Percentiles rank a stretch among this genome's conserved stretches.
Conservation (phyloP, 805 yeast genomes). For the Huiozyma sinensis region DNA sequence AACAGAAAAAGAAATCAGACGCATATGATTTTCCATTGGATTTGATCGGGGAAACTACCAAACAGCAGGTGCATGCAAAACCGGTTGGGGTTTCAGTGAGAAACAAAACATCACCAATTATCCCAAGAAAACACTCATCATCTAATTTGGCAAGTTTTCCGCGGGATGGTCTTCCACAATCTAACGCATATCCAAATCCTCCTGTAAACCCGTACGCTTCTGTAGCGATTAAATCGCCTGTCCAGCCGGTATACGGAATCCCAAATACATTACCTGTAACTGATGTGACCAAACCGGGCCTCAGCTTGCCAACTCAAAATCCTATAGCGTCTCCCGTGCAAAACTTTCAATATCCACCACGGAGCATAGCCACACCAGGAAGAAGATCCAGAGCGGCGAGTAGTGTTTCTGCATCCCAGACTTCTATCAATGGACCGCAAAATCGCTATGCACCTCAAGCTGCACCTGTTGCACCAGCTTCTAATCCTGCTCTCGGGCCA, state of each 20-base stretch:
- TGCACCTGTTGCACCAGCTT: not conserved
- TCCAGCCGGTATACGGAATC: not conserved
- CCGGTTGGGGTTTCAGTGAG: slow-evolving; percentile 24
- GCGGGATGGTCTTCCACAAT: too few relatives aligned
- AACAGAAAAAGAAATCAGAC: slow-evolving; percentile 53
- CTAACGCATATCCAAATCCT: not conserved
- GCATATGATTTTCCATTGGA: slow-evolving; percentile 67
- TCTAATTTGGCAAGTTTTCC: too few relatives aligned
- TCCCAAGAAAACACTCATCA: not conserved
- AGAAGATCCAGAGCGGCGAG: slow-evolving; percentile 16
- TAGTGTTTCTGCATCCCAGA: slow-evolving; percentile 15
- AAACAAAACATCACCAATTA: slow-evolving; percentile 5
- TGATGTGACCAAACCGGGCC: too few relatives aligned
- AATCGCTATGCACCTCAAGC: not conserved
- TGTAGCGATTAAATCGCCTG: slow-evolving; percentile 1
- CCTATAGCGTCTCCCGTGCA: not conserved
- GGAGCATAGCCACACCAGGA: not conserved
- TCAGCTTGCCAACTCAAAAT: slow-evolving; percentile 3
- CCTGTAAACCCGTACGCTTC: slow-evolving; percentile 11
- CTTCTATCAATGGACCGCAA: slow-evolving; percentile 4
- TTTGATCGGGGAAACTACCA: slow-evolving; percentile 33
- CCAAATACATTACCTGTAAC: too few relatives aligned
- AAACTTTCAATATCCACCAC: not conserved
- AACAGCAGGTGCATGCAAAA: slow-evolving; percentile 28
- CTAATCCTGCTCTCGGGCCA: too few relatives aligned